phyloP scores from a whole-genome alignment of 2,329 filamentous ascomycete species.

The Aspergillus hiratsukae region DNA sequence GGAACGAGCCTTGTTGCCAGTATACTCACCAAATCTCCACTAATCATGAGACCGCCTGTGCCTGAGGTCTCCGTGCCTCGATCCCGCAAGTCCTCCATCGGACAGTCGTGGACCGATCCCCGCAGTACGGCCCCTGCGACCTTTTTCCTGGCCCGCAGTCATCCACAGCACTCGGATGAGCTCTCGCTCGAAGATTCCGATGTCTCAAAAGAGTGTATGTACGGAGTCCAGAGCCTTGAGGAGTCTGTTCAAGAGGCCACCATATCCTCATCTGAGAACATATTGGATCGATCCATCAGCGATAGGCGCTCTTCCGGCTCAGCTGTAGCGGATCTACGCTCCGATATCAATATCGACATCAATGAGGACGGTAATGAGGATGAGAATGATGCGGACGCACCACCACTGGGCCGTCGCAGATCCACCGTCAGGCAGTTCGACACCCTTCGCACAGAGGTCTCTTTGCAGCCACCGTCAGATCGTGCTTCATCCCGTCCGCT shows the following conservation, averaged over 20 bases:
- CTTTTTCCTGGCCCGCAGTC: slow-evolving; percentile 57
- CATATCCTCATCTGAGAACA: slow-evolving; percentile 7
- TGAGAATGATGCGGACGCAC: slow-evolving; percentile 20
- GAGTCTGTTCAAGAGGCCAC: slow-evolving; percentile 46
- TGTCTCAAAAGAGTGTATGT: slow-evolving; percentile 43
- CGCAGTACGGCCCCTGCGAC: slow-evolving; percentile 47
- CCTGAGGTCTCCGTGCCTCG: slow-evolving; percentile 29
- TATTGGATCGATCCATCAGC: slow-evolving; percentile 4
- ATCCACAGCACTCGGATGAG: slow-evolving; percentile 40
- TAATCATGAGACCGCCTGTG: slow-evolving; percentile 36
- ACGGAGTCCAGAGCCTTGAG: slow-evolving; percentile 55
- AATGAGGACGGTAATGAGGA: slow-evolving; percentile 18
- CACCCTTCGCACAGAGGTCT: slow-evolving; percentile 17
- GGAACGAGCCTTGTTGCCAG: neutral
- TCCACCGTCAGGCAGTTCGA: slow-evolving; percentile 24
- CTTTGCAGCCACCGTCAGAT: slow-evolving; percentile 16
- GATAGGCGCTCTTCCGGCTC: slow-evolving; percentile 5
- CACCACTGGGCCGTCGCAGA: slow-evolving; percentile 23
- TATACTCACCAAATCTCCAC: slow-evolving; percentile 5
- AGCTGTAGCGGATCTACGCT: neutral
- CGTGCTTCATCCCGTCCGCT: slow-evolving; percentile 38
- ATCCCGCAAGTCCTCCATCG: slow-evolving; percentile 34
- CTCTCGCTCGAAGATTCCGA: slow-evolving; percentile 25
- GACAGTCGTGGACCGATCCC: slow-evolving; percentile 34
- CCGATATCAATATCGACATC: slow-evolving; percentile 15